phyloP scores from a whole-genome alignment of 495 filamentous ascomycete species.

The Penicillium ucsense region DNA sequence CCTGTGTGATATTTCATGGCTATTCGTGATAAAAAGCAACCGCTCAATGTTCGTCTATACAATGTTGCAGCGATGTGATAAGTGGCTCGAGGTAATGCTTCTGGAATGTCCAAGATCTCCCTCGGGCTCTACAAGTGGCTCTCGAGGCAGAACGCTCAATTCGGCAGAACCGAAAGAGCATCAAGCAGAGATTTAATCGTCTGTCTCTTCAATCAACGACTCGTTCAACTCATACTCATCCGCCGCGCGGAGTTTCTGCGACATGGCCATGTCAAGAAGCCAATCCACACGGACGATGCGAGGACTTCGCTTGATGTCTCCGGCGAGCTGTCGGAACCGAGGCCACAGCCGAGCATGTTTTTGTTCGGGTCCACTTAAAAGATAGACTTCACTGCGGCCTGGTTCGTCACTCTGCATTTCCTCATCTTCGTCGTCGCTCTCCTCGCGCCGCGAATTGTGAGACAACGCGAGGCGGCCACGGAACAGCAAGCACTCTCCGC shows the following conservation, averaged over 20 bases:
- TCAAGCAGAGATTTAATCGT: constrained; percentile 13
- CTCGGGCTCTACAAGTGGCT: too few species aligned
- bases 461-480: constrained; percentile 55
- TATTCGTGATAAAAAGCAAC: constrained; percentile 17
- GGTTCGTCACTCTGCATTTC: constrained; percentile 44
- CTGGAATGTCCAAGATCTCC: constrained; percentile 8
- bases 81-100: too few species aligned
- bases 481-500: constrained; percentile 72
- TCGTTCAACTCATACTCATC: constrained; percentile 48
- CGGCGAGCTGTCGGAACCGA: constrained; percentile 67
- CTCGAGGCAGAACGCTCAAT: too few species aligned
- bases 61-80: not conserved
- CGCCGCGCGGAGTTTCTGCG: constrained; percentile 59
- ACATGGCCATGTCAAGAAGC: constrained; percentile 82
- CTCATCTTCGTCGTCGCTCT: constrained; percentile 37
- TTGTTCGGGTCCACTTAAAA: constrained; percentile 54
- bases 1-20: constrained; percentile 13
- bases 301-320: constrained; percentile 58
- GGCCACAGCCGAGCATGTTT: constrained; percentile 70
- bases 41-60: constrained; percentile 3
- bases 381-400: constrained; percentile 62
- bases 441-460: constrained; percentile 36
- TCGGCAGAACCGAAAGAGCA: not conserved
- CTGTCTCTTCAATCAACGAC: constrained; percentile 18
- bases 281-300: constrained; percentile 77